A percentile compares a stretch with the other conserved stretches of the same genome.
These are phyloP conservation scores for Ploettnerulaceae sp. DNA, from an alignment of 2,329 filamentous ascomycete genomes.

Conservation along the genomic window DNA sequence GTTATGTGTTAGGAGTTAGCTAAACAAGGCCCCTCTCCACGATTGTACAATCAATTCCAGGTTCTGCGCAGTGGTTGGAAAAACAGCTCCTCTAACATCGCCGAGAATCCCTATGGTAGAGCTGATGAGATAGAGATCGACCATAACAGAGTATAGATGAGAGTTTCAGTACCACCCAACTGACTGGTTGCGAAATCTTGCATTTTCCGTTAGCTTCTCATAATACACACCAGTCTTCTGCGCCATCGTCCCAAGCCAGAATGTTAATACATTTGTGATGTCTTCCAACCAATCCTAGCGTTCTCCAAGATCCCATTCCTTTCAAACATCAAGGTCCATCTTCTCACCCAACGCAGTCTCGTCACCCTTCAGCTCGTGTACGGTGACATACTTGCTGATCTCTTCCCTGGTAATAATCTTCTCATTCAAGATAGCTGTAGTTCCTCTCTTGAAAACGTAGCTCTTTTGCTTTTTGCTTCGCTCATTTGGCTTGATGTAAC, in stretches of 20 bases:
- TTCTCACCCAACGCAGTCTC: slow-evolving; percentile 57
- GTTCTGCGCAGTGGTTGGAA: no score
- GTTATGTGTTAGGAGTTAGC: no score
- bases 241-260: slow-evolving; percentile 19
- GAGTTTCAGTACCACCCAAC: background rate
- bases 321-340: slow-evolving; percentile 67
- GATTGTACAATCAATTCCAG: no score
- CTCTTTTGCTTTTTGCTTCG: slow-evolving; percentile 86
- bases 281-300: slow-evolving; percentile 1
- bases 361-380: slow-evolving; percentile 65
- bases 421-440: slow-evolving; percentile 94
- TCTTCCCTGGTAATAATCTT: slow-evolving; percentile 94
- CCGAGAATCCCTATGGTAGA: no score
- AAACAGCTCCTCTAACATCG: no score
- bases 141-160: background rate
- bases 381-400: slow-evolving; percentile 87
- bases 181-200: slow-evolving; percentile 1
- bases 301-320: slow-evolving; percentile 17
- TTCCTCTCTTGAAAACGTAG: slow-evolving; percentile 85
- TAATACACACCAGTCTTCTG: slow-evolving; percentile 17
- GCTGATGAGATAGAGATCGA: no score
- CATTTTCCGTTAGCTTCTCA: slow-evolving; percentile 15
- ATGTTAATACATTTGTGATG: slow-evolving; percentile 20
- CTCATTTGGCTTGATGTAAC: slow-evolving; percentile 90
- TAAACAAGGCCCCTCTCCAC: no score